phyloP scores from a whole-genome alignment of 345 rosid genomes.

The Lumnitzera littorea region DNA sequence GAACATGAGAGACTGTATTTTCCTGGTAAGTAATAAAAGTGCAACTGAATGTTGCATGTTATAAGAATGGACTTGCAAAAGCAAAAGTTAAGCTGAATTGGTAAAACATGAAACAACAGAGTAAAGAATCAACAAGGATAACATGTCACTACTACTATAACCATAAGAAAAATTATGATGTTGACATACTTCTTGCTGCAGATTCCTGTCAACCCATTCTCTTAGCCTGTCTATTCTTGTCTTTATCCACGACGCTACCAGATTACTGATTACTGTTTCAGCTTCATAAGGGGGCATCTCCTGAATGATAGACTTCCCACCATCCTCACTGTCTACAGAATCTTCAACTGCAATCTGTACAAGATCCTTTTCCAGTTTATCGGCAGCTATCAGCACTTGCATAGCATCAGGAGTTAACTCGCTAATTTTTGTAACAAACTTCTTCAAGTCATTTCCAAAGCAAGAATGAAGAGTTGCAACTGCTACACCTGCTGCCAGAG shows the following conservation, averaged over 20 bases:
- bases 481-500: constrained; percentile 87
- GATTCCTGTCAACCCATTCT: constrained; percentile 82
- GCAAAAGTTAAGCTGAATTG: not conserved
- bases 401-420: constrained; percentile 89
- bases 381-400: constrained; percentile 88
- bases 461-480: constrained; percentile 94
- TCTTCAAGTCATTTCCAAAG: constrained; percentile 68
- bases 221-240: constrained; percentile 67
- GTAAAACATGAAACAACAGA: not conserved
- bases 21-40: not conserved
- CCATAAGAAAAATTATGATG: no score
- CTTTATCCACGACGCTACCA: constrained; percentile 78
- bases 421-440: constrained; percentile 55
- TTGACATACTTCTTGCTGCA: constrained; percentile 72
- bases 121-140: not conserved
- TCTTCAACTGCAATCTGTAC: constrained; percentile 98
- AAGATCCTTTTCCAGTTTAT: constrained; percentile 92
- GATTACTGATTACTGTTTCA: constrained; percentile 63
- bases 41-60: not conserved
- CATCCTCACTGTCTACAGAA: constrained; percentile 94
- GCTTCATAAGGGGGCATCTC: constrained; percentile 99
- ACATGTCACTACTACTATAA: no score
- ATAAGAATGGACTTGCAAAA: not conserved
- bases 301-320: constrained; percentile 89
- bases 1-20: not conserved